Conservation (phyloP, 257 asterid genomes). For the Nicotiana obtusifolia region DNA sequence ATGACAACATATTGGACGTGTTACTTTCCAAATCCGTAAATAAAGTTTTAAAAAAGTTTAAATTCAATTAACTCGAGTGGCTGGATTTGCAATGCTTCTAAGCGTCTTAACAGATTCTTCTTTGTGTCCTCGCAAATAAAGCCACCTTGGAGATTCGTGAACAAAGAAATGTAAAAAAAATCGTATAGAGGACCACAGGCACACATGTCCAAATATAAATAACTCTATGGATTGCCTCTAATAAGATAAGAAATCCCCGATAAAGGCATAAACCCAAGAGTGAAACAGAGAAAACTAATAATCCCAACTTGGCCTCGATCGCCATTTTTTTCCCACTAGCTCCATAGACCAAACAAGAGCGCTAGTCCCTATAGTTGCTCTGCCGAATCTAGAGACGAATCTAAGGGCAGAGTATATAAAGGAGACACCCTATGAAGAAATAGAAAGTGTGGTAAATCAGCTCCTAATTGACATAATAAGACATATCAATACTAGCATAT, state of each 20-base stretch:
- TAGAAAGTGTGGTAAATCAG: constrained; percentile 33
- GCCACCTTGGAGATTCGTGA: constrained; percentile 75
- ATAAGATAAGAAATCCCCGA: constrained; percentile 35
- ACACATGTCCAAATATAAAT: constrained; percentile 47
- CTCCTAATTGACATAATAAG: constrained; percentile 52
- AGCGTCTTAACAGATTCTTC: constrained; percentile 42
- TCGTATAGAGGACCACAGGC: constrained; percentile 33
- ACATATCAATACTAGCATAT: constrained; percentile 31
- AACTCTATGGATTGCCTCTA: constrained; percentile 36
- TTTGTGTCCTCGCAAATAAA: constrained; percentile 46
- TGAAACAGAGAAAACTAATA: constrained; percentile 44
- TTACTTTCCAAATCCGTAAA: constrained; percentile 5
- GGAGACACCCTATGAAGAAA: constrained; percentile 43
- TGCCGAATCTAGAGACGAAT: constrained; percentile 45
- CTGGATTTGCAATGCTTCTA: constrained; percentile 32
- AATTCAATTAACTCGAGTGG: constrained; percentile 25
- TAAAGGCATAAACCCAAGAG: constrained; percentile 61
- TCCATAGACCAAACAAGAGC: constrained; percentile 57
- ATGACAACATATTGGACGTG: neutral
- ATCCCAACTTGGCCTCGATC: constrained; percentile 52
- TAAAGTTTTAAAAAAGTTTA: constrained; percentile 39
- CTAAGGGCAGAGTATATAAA: constrained; percentile 33
- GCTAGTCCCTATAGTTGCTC: constrained; percentile 50
- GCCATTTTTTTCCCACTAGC: constrained; percentile 57
- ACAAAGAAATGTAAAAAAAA: constrained; percentile 26